These are phyloP conservation scores for Lentinus brumalis DNA, from an alignment of 768 basidiomycete species.

Conservation along the genomic window DNA sequence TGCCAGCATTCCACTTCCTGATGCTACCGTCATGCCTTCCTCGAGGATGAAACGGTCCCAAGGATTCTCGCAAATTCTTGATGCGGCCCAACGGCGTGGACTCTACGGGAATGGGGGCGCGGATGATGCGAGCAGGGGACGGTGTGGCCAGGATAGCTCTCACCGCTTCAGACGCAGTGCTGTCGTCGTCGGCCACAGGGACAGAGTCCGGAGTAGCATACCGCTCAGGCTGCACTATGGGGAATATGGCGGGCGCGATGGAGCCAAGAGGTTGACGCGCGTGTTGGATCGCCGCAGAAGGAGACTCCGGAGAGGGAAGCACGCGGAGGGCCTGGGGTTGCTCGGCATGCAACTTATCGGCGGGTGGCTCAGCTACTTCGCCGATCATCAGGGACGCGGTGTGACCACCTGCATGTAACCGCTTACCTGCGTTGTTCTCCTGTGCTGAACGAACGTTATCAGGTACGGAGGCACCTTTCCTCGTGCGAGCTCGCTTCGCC, in stretches of 20 bases:
- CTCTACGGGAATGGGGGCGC: constrained; percentile 51
- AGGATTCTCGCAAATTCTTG: constrained; percentile 4
- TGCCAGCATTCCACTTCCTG: constrained; percentile 8
- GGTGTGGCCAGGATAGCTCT: constrained; percentile 39
- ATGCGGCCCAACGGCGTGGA: constrained; percentile 18
- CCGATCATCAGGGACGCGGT: too few species aligned
- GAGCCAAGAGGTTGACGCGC: neutral
- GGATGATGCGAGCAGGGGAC: constrained; percentile 61
- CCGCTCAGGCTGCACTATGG: neutral
- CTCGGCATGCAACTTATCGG: neutral
- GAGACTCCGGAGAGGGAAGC: constrained; percentile 1
- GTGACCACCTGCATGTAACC: too few species aligned
- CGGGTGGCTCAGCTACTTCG: too few species aligned
- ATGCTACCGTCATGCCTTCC: constrained; percentile 14
- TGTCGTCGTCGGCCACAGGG: constrained; percentile 8
- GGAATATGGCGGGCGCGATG: neutral
- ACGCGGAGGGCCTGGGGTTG: neutral
- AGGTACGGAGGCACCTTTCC: too few species aligned
- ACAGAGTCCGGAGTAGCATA: constrained; percentile 8
- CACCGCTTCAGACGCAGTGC: constrained; percentile 9
- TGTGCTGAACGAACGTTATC: too few species aligned
- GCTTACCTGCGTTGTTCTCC: too few species aligned
- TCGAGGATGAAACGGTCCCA: neutral
- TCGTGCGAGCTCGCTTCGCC: too few species aligned
- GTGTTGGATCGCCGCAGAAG: neutral